Percentiles rank a stretch among this genome's conserved stretches.
phyloP scores from a whole-genome alignment of 139 green algal species.

The Chlamydomonas asymmetrica region DNA sequence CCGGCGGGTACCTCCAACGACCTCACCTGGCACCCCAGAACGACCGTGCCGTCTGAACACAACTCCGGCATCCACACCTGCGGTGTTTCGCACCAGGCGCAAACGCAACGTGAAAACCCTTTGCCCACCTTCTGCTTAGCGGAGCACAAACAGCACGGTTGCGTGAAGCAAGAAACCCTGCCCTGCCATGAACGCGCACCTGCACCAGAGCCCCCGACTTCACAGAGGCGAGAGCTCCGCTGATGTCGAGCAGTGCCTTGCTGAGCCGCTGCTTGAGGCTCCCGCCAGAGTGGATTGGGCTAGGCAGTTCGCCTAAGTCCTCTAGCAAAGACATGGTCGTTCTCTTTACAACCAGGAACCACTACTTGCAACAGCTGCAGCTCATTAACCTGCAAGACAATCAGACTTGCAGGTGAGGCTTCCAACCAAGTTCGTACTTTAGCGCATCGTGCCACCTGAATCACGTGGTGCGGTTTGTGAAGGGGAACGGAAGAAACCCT shows the following conservation, averaged over 20 bases:
- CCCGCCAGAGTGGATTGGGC: no score
- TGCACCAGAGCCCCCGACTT: conserved; percentile 17
- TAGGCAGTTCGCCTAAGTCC: no score
- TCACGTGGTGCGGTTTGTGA: no score
- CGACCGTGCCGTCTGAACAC: conserved; percentile 42
- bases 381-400: no score
- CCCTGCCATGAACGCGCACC: background rate
- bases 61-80: conserved; percentile 71
- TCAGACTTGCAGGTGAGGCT: no score
- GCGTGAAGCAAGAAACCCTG: background rate
- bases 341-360: no score
- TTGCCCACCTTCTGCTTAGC: background rate
- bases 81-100: background rate
- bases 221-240: conserved; percentile 5
- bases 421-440: no score
- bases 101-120: background rate
- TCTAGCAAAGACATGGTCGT: no score
- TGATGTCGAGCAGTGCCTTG: conserved; percentile 15
- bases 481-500: no score
- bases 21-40: conserved; percentile 63
- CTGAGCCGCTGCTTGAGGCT: conserved; percentile 11
- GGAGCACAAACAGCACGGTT: background rate
- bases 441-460: no score
- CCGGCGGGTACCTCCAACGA: background rate
- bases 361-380: no score